Percentiles rank a stretch among this genome's conserved stretches.
These are phyloP conservation scores for Auxenochlorella pyrenoidosa DNA, from an alignment of 139 green algal genomes.

Conservation along the genomic window DNA sequence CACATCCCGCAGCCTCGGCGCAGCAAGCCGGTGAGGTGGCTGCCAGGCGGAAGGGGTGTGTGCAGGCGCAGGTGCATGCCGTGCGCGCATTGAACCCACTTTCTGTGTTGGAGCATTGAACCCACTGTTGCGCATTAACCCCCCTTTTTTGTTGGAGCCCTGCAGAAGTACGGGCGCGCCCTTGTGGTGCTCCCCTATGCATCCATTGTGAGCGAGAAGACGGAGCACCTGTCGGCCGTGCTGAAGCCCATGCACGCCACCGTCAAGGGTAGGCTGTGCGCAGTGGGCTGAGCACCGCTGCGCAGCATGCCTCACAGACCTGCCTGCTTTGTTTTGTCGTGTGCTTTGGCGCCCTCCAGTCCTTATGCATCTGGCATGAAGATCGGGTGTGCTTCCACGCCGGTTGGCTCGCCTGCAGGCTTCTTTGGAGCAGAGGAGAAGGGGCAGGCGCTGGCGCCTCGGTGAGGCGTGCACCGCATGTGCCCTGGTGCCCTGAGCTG, in stretches of 20 bases:
- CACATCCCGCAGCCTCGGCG: slow-evolving; percentile 4
- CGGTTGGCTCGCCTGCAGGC: slow-evolving; percentile 1
- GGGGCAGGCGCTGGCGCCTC: slow-evolving; percentile 35
- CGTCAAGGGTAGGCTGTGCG: slow-evolving; percentile 35
- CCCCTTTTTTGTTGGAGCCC: too few species aligned
- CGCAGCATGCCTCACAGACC: too few species aligned
- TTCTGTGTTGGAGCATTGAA: too few species aligned
- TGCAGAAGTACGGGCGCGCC: slow-evolving; percentile 40
- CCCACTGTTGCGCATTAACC: too few species aligned
- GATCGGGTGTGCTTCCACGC: too few species aligned
- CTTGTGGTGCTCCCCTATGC: slow-evolving; percentile 77
- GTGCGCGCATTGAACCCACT: too few species aligned
- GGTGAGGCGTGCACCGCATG: not conserved
- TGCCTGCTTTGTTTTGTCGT: too few species aligned
- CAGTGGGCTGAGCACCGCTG: too few species aligned
- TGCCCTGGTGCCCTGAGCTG: too few species aligned
- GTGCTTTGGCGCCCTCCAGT: too few species aligned
- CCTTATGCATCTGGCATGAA: too few species aligned
- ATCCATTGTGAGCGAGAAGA: slow-evolving; percentile 72
- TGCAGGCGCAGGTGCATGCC: not conserved
- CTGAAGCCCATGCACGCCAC: slow-evolving; percentile 46
- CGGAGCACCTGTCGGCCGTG: slow-evolving; percentile 54
- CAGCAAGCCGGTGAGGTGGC: slow-evolving; percentile 9
- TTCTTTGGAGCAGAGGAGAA: slow-evolving; percentile 58
- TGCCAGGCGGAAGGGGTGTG: too few species aligned